These are phyloP conservation scores for Phycomyces nitens DNA, from an alignment of 192 early-diverging fungal species.

Conservation along the genomic window DNA sequence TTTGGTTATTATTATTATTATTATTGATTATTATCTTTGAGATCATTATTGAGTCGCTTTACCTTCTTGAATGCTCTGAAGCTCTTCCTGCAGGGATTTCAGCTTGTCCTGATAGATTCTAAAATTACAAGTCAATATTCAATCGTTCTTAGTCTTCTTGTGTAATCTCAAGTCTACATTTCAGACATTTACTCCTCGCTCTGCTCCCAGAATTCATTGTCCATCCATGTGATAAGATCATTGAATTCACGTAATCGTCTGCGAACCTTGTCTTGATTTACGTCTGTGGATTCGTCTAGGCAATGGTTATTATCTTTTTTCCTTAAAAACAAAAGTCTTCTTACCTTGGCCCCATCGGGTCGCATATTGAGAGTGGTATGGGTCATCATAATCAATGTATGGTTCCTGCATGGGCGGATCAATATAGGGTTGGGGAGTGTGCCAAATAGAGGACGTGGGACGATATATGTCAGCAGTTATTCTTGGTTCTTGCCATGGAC, in stretches of 20 bases:
- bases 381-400: neutral
- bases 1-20: neutral
- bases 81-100: slow-evolving; percentile 29
- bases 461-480: neutral
- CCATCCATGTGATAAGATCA: slow-evolving; percentile 34
- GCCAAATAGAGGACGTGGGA: slow-evolving; percentile 3
- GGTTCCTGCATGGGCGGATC: neutral
- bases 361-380: neutral
- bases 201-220: slow-evolving; percentile 28
- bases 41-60: neutral
- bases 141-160: slow-evolving; percentile 1
- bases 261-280: slow-evolving; percentile 18
- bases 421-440: slow-evolving; percentile 3
- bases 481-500: slow-evolving; percentile 1
- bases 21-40: neutral
- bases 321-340: neutral
- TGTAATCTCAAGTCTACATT: neutral
- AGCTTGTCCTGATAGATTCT: slow-evolving; percentile 35
- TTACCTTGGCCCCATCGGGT: neutral
- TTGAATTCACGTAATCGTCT: slow-evolving; percentile 28
- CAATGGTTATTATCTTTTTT: neutral
- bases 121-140: slow-evolving; percentile 6
- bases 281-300: slow-evolving; percentile 17
- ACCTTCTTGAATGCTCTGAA: slow-evolving; percentile 34
- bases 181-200: slow-evolving; percentile 18